These are phyloP conservation scores for Fusarium sp. DNA, from an alignment of 2,329 filamentous ascomycete species.

Conservation along the genomic window DNA sequence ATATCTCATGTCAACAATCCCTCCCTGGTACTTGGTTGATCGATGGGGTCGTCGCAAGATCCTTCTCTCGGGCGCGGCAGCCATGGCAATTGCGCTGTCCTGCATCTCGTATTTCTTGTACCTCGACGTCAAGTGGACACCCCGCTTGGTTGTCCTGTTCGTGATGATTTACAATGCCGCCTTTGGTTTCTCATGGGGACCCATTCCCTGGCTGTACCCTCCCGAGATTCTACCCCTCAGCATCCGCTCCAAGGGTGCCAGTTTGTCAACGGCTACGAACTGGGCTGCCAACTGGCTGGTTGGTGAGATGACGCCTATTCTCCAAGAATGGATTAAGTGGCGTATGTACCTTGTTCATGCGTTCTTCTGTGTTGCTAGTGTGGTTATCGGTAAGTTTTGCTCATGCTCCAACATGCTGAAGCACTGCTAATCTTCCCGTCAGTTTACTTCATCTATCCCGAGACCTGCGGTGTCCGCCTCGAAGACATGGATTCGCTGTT, in stretches of 20 bases:
- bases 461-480: constrained; percentile 92
- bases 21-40: constrained; percentile 97
- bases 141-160: constrained; percentile 87
- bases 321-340: constrained; percentile 94
- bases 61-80: constrained; percentile 86
- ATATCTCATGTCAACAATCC: constrained; percentile 91
- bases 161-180: constrained; percentile 99
- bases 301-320: constrained; percentile 91
- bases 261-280: constrained; percentile 94
- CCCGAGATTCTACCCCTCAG: constrained; percentile 98
- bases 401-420: constrained; percentile 27
- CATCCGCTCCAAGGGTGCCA: constrained; percentile 96
- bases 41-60: constrained; percentile 90
- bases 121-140: constrained; percentile 82
- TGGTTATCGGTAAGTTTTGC: constrained; percentile 84
- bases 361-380: constrained; percentile 95
- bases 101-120: constrained; percentile 95
- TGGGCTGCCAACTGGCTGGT: constrained; percentile 99
- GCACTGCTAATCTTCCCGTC: constrained; percentile 11
- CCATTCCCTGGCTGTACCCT: constrained; percentile 97
- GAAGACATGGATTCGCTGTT: constrained; percentile 98
- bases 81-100: constrained; percentile 89
- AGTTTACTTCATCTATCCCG: constrained; percentile 98
- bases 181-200: constrained; percentile 95
- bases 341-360: constrained; percentile 94